Evolutionary conservation across 352 stramenopile species (phyloP).

Genomic region (Phytophthora podocarpi): DNA sequence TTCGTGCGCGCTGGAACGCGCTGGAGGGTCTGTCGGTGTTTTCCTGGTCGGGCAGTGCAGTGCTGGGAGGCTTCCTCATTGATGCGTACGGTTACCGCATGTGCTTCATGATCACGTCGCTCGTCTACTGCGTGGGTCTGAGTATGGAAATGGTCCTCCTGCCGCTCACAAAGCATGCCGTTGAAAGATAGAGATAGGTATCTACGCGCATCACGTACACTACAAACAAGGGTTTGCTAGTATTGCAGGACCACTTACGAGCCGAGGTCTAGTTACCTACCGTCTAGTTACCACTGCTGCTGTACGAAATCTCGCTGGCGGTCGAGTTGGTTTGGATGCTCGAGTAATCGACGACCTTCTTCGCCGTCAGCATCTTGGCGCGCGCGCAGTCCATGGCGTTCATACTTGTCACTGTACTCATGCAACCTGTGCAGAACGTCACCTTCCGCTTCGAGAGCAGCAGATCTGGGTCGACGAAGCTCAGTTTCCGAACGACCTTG

Average conservation of each 20-base stretch:
- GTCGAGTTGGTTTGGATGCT: conserved; percentile 13
- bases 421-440: conserved; percentile 46
- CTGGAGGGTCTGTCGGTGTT: conserved; percentile 79
- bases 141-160: conserved; percentile 64
- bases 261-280: too few species aligned
- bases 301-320: conserved; percentile 14
- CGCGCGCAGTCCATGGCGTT: conserved; percentile 24
- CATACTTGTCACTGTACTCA: conserved; percentile 35
- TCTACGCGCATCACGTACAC: neutral
- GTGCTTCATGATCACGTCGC: conserved; percentile 83
- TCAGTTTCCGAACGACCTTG: conserved; percentile 36
- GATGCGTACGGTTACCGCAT: conserved; percentile 77
- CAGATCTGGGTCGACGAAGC: conserved; percentile 45
- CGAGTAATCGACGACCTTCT: conserved; percentile 8
- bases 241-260: neutral
- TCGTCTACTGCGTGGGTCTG: conserved; percentile 68
- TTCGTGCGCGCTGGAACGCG: conserved; percentile 79
- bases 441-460: conserved; percentile 41
- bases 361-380: conserved; percentile 10
- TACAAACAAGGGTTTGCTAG: conserved; percentile 10
- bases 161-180: conserved; percentile 61
- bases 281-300: too few species aligned
- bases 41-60: conserved; percentile 80
- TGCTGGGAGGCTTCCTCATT: conserved; percentile 78
- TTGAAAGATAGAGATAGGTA: conserved; percentile 42